Base-by-base conservation (phyloP, 163 green algal genomes). In the Chlamydomonas reinhardtii region DNA sequence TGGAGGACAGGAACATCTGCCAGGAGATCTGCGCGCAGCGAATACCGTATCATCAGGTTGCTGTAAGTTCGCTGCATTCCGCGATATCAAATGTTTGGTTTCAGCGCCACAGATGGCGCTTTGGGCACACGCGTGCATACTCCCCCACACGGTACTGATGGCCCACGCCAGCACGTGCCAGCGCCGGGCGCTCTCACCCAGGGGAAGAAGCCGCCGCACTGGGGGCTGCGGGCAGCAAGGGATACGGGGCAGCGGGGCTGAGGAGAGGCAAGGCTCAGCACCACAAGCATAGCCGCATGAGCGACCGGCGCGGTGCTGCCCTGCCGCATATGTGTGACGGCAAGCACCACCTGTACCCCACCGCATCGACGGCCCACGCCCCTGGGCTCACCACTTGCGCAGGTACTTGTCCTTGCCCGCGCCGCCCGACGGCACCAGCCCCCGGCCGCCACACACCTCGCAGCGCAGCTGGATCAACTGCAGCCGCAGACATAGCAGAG, bases 181-280 rank as follows among this genome's bases (percentile, higher is more conserved):
- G 24, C 31, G 6, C 29, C 0, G 11, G 9, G 1, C 83, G 61
- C 84, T 19, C 74, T 71, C 64, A 94, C 82, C 94, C 94, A 96
- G 0, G 94, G 94, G 86, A 96, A 96, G 84, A 96, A 95, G 54
- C 94, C 94, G 22, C 94, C 92, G 83, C 92, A 93, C 70, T 87
- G 59, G 37, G 81, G 70, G 59, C 59, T 27, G 24, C 20, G 59
- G 12, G 9, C 48, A 56, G 9, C 14, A 19, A 56, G 14, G 48
- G 12, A 56, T n/a, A n/a, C n/a, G n/a, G n/a, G n/a, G n/a, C n/a
- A n/a, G n/a, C n/a, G n/a, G n/a, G n/a, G n/a, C n/a, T n/a, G n/a
- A 56, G 6, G 48, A 56, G 48, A 1, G 59, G 59, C 59, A 65
- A 27, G 39, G 39, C 27, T 34, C 24, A 17, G 8, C 65, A 73